Evolutionary conservation across 306 rosid species (phyloP).

Genomic region (Acacia acuminata): DNA sequence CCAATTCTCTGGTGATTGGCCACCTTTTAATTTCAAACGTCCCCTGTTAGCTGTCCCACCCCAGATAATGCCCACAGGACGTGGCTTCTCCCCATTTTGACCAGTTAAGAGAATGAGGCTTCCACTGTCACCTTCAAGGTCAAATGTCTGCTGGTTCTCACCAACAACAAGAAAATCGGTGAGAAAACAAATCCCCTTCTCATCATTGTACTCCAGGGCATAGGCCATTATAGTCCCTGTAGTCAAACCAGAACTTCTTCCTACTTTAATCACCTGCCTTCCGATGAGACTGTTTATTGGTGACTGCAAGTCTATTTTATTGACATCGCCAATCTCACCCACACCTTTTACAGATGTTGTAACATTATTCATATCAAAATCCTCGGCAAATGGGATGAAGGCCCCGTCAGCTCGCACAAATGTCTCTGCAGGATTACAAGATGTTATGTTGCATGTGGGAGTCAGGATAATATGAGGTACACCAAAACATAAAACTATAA

Average conservation of each 20-base stretch:
- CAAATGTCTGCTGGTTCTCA: slow-evolving; percentile 95
- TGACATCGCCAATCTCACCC: slow-evolving; percentile 88
- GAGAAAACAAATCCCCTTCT: slow-evolving; percentile 95
- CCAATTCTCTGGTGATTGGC: slow-evolving; percentile 95
- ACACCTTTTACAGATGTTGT: slow-evolving; percentile 77
- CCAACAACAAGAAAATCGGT: slow-evolving; percentile 99
- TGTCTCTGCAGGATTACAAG: slow-evolving; percentile 81
- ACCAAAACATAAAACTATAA: slow-evolving; percentile 29
- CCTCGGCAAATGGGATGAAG: slow-evolving; percentile 91
- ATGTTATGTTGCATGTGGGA: slow-evolving; percentile 17
- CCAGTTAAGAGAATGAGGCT: slow-evolving; percentile 91
- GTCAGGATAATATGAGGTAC: slow-evolving; percentile 30
- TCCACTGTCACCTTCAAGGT: slow-evolving; percentile 99
- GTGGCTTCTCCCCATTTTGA: slow-evolving; percentile 76
- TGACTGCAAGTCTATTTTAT: slow-evolving; percentile 88
- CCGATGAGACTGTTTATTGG: slow-evolving; percentile 92
- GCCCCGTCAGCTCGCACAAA: slow-evolving; percentile 99
- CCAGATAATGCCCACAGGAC: slow-evolving; percentile 97
- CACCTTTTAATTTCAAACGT: slow-evolving; percentile 82
- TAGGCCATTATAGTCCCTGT: slow-evolving; percentile 96
- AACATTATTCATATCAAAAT: slow-evolving; percentile 70
- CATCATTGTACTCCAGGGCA: slow-evolving; percentile 95
- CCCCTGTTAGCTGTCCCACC: slow-evolving; percentile 99
- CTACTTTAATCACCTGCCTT: slow-evolving; percentile 90
- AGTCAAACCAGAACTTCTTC: slow-evolving; percentile 97